Percentiles rank a stretch among this genome's conserved stretches.
Conservation (phyloP, 352 stramenopile genomes). For the Blastocystis sp. region DNA sequence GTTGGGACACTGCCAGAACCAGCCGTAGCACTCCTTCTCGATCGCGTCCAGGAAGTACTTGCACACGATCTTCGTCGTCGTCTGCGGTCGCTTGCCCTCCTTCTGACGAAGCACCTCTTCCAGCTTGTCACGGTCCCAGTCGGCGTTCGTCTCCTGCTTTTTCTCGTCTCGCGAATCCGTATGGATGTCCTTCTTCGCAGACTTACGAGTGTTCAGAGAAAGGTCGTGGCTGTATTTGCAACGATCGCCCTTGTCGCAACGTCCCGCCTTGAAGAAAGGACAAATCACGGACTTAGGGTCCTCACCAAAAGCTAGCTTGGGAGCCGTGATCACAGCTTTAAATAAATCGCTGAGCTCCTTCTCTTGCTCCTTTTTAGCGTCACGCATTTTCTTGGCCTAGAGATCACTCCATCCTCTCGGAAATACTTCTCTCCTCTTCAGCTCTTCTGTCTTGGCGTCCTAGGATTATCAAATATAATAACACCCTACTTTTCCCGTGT, state of each 20-base stretch:
- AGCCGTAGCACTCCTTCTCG: slow-evolving; percentile 79
- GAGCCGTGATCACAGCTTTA: slow-evolving; percentile 65
- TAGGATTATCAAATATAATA: slow-evolving; percentile 63
- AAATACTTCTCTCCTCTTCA: slow-evolving; percentile 70
- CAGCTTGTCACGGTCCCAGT: slow-evolving; percentile 79
- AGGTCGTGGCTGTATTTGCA: slow-evolving; percentile 82
- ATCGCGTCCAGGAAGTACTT: slow-evolving; percentile 81
- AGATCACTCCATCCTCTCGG: slow-evolving; percentile 58
- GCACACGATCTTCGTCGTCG: slow-evolving; percentile 67
- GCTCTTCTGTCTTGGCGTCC: slow-evolving; percentile 71
- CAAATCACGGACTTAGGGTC: slow-evolving; percentile 80
- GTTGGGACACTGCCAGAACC: slow-evolving; percentile 81
- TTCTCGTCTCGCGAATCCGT: slow-evolving; percentile 74
- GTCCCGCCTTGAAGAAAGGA: slow-evolving; percentile 78
- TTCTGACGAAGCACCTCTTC: slow-evolving; percentile 66
- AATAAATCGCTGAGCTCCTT: slow-evolving; percentile 77
- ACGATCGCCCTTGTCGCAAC: slow-evolving; percentile 77
- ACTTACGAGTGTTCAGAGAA: slow-evolving; percentile 74
- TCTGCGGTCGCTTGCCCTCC: slow-evolving; percentile 46
- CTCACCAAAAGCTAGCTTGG: slow-evolving; percentile 72
- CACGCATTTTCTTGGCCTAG: slow-evolving; percentile 69
- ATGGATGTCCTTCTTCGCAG: slow-evolving; percentile 80
- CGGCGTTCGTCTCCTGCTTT: slow-evolving; percentile 65
- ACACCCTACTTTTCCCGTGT: slow-evolving; percentile 63
- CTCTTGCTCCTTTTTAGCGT: slow-evolving; percentile 67